Conservation (phyloP, 2,329 filamentous ascomycete species). For the Teratosphaeriaceae sp. region DNA sequence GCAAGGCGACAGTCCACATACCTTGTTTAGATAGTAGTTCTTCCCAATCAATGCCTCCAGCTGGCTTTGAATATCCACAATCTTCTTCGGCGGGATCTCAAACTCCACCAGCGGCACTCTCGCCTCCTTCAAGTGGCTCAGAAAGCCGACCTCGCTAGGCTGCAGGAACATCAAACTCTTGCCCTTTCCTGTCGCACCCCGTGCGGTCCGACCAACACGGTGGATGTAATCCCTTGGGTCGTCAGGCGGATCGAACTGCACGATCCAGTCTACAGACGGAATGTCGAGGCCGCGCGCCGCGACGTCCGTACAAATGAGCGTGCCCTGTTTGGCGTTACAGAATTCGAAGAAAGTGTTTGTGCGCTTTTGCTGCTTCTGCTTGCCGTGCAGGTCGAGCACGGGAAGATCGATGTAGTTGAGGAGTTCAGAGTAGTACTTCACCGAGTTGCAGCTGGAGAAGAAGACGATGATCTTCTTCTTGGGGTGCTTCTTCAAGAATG, state of each 20-base stretch:
- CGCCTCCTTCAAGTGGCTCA: conserved; percentile 83
- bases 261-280: conserved; percentile 90
- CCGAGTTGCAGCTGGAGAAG: conserved; percentile 72
- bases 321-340: conserved; percentile 74
- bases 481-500: conserved; percentile 82
- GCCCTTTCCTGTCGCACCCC: conserved; percentile 76
- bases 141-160: conserved; percentile 85
- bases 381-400: conserved; percentile 80
- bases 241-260: conserved; percentile 76
- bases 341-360: conserved; percentile 99
- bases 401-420: conserved; percentile 97
- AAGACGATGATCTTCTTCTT: conserved; percentile 99
- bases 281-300: conserved; percentile 94
- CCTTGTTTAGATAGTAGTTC: conserved; percentile 96
- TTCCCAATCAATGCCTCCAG: conserved; percentile 89
- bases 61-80: conserved; percentile 71
- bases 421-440: conserved; percentile 92
- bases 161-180: conserved; percentile 89
- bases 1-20: conserved; percentile 25
- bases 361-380: conserved; percentile 98
- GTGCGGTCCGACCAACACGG: conserved; percentile 88
- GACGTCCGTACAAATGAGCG: conserved; percentile 92
- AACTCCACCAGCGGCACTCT: conserved; percentile 93
- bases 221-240: conserved; percentile 74
- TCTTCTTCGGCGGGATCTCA: conserved; percentile 87